Evolutionary conservation across 331 rosid genomes (phyloP).

Genomic region (Erythrophleum ivorense): DNA sequence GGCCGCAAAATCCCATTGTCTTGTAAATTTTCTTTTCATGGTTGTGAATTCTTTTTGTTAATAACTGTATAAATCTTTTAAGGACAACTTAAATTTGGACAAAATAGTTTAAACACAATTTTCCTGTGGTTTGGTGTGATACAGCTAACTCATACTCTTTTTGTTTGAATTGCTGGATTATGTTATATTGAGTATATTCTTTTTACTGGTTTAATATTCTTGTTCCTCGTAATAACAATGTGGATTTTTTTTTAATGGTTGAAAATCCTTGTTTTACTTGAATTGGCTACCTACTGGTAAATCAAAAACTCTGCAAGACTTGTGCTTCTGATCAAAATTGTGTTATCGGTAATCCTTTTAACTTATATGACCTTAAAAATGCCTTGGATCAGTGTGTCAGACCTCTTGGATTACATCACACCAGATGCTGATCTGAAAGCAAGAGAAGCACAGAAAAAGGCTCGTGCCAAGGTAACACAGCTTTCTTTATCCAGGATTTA

Average conservation of each 20-base stretch:
- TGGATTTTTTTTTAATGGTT: background rate
- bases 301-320: constrained; percentile 9
- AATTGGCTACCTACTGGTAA: constrained; percentile 3
- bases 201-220: constrained; percentile 10
- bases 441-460: constrained; percentile 91
- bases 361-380: background rate
- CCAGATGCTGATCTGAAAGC: constrained; percentile 93
- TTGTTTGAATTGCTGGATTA: background rate
- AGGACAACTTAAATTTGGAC: background rate
- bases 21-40: background rate
- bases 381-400: constrained; percentile 79
- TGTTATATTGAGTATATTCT: background rate
- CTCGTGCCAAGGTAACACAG: constrained; percentile 84
- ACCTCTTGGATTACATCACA: constrained; percentile 94
- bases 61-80: background rate
- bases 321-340: background rate
- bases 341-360: background rate
- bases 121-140: background rate
- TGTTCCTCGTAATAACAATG: constrained; percentile 4
- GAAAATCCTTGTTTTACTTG: constrained; percentile 1
- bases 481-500: constrained; percentile 16
- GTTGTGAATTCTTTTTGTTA: background rate
- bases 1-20: background rate
- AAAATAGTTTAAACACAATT: constrained; percentile 1
- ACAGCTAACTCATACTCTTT: background rate